Conservation (phyloP, 768 basidiomycete genomes). For the Suillus subalutaceus region DNA sequence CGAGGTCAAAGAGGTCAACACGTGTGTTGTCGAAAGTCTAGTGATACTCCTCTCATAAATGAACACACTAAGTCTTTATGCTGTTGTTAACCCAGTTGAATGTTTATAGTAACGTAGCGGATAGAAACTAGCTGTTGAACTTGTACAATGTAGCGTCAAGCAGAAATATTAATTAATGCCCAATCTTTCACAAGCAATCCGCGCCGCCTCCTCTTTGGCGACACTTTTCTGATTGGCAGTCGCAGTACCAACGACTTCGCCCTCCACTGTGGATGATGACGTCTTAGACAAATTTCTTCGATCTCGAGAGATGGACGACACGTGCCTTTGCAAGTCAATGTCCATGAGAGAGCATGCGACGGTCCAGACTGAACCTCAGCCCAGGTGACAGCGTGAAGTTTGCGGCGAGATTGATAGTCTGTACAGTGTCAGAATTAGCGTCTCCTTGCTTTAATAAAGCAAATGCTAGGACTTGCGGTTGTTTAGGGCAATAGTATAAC, state of each 20-base stretch:
- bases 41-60: neutral
- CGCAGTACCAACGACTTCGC: constrained; percentile 50
- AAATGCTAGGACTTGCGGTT: constrained; percentile 44
- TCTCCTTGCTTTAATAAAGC: neutral
- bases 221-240: constrained; percentile 43
- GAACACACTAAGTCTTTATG: neutral
- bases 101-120: neutral
- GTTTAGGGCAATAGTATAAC: constrained; percentile 39
- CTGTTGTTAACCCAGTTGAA: neutral
- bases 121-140: neutral
- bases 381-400: constrained; percentile 42
- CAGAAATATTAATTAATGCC: constrained; percentile 21
- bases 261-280: constrained; percentile 42
- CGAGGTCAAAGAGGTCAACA: neutral
- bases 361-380: constrained; percentile 44
- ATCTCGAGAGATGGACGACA: neutral
- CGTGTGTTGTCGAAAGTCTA: neutral
- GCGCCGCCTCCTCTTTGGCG: constrained; percentile 54
- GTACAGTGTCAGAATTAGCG: constrained; percentile 3
- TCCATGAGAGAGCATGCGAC: constrained; percentile 49
- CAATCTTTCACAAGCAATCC: constrained; percentile 41
- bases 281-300: constrained; percentile 9
- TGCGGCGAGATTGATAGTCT: constrained; percentile 42
- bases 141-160: constrained; percentile 10
- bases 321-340: constrained; percentile 59